Base-by-base conservation (phyloP, 352 stramenopile genomes). In the Pythium apleroticum region DNA sequence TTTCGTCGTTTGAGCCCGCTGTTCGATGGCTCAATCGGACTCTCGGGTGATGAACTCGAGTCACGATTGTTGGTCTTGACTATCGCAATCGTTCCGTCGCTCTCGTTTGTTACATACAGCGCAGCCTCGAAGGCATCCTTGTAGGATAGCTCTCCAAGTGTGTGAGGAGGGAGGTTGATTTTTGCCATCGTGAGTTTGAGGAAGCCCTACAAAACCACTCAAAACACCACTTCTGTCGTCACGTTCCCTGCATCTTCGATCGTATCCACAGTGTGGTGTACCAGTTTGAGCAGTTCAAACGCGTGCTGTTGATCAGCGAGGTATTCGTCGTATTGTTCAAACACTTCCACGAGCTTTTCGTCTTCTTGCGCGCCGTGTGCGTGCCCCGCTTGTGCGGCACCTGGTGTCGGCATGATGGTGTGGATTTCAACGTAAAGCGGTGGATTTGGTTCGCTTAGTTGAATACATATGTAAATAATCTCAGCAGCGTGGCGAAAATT, bases 111-210 rank as follows among this genome's bases (percentile, higher is more conserved):
- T 0, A 72, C 64, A 15, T 54, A 64, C n/a, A 85, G 63, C 9
- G 58, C 61, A 1, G 82, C 80, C 4, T 85, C 70, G 52, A 89
- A 86, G 12, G 73, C 31, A 33, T 89, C 82, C 22, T 80, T 77
- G 43, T 85, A 91, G 27, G 82, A 91, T 10, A 86, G 60, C 50
- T 91, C 82, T 28, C 73, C 75, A 30, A 91, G 48, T 10, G 75
- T 63, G 48, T 91, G 73, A 24, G 74, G 65, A 19, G 78, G 70
- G 6, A 91, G 66, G 14, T 73, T 72, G 57, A 80, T 69, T 57
- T 72, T 77, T 20, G 80, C 80, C 69, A 81, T 89, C 27, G 78
- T 81, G 28, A 89, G 74, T 74, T 86, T 88, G n/a, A 91, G 55
- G 64, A 89, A 89, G 22, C 77, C 82, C 82, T 91, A 52, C 12